Conservation (phyloP, 345 rosid species). For the Noccaea caerulescens region DNA sequence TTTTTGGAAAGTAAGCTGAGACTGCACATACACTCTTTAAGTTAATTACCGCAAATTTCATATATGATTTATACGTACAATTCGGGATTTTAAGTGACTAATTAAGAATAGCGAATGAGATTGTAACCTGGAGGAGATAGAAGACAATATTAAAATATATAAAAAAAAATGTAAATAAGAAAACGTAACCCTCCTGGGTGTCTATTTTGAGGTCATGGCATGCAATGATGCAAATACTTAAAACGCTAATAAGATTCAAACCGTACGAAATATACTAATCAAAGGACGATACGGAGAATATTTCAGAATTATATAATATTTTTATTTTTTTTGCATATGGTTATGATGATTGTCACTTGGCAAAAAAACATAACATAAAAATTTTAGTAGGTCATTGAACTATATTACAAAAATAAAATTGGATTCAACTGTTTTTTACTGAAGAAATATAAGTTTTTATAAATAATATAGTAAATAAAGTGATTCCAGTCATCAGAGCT, state of each 20-base stretch:
- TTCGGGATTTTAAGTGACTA: neutral
- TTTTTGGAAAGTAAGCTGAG: slow-evolving; percentile 9
- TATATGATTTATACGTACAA: neutral
- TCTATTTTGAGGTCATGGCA: slow-evolving; percentile 16
- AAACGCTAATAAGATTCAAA: slow-evolving; percentile 35
- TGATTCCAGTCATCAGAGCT: neutral
- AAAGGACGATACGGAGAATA: slow-evolving; percentile 40
- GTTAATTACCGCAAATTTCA: neutral
- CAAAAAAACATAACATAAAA: neutral
- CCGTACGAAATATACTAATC: slow-evolving; percentile 40
- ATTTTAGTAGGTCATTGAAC: neutral
- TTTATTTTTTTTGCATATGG: neutral
- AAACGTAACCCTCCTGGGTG: neutral
- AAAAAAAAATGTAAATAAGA: neutral
- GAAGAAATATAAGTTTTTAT: neutral
- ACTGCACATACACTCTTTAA: neutral
- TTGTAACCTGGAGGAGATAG: neutral
- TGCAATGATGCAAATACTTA: slow-evolving; percentile 26
- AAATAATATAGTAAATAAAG: neutral
- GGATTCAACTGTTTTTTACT: slow-evolving; percentile 8
- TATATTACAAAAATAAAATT: neutral
- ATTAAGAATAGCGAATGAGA: neutral
- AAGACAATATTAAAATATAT: neutral
- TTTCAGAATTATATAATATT: neutral
- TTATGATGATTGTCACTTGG: neutral